phyloP scores from a whole-genome alignment of 441 rosid species.

The Croton setiger region DNA sequence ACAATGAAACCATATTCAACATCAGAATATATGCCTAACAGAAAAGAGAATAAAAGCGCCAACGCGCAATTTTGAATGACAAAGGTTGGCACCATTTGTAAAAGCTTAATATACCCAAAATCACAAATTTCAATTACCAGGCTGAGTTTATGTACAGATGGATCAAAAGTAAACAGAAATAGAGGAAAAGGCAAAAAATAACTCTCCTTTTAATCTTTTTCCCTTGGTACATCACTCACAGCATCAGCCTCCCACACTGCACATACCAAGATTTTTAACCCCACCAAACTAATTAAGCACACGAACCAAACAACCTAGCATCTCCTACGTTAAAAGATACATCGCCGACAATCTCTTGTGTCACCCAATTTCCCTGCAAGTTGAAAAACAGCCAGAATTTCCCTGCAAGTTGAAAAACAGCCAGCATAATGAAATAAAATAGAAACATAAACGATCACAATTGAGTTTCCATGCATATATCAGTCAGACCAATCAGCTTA shows the following conservation, averaged over 20 bases:
- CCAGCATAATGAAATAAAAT: background rate
- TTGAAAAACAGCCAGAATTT: too few species aligned
- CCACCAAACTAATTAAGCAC: constrained; percentile 1
- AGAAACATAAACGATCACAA: background rate
- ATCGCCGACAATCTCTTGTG: constrained; percentile 8
- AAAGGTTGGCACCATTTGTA: constrained; percentile 6
- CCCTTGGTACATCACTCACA: constrained; percentile 14
- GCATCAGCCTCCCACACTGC: background rate
- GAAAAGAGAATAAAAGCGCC: too few species aligned
- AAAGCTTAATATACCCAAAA: constrained; percentile 21
- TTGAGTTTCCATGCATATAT: background rate
- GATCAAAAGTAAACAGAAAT: constrained; percentile 10
- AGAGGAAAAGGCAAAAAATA: constrained; percentile 1
- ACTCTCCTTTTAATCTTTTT: background rate
- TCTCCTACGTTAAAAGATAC: constrained; percentile 6
- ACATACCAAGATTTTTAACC: constrained; percentile 13
- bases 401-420: background rate
- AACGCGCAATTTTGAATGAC: constrained; percentile 4
- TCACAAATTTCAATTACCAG: constrained; percentile 19
- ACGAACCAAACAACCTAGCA: background rate
- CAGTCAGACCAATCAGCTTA: background rate
- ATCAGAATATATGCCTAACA: constrained; percentile 11
- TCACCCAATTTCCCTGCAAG: constrained; percentile 14
- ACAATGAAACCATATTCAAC: background rate
- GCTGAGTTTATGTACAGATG: constrained; percentile 28